Base-by-base conservation (phyloP, 192 early-diverging fungal species). In the Backusella psychrophila region DNA sequence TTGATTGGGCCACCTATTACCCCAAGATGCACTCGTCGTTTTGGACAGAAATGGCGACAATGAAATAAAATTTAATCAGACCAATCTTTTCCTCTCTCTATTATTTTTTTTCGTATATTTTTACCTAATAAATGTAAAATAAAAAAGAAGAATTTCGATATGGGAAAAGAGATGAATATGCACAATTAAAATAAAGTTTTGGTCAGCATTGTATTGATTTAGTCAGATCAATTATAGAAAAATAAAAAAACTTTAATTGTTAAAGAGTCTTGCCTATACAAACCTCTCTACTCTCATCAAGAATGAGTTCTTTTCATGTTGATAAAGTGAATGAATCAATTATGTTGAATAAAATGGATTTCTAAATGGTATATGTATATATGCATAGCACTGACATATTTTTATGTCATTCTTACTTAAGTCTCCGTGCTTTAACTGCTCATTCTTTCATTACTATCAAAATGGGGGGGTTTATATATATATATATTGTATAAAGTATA, bases 141-240 rank as follows among this genome's bases (percentile, higher is more conserved):
- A 53, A 59, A 59, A 26, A 26, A 21, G 11, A 59, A 63, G 23
- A 9, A 63, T 9, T 14, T 14, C 4, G 21, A 63, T 23, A 63
- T 63, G 56, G 26, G 56, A 63, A 59, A 23, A 59, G n/a, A 11
- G 53, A 26, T 59, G 53, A 59, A 12, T 23, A 63, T 29, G 4
- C 23, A 23, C 21, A 63, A 29, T 63, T 63, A 63, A 63, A 63
- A 63, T 63, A 63, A 63, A 63, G 56, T 63, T 63, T 63, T 63
- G 56, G 23, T 63, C 56, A 63, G 23, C n/a, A 29, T 5, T 29
- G 12, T 63, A 23, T 26, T 29, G 56, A 63, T 63, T 63, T 63
- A 63, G 56, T 4, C 56, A 26, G 56, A 63, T 63, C 56, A 63
- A 11, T 63, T 11, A 23, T 9, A 56, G 21, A 56, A 56, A 21